Conservation (phyloP, 331 rosid genomes). For the Ulmus americana region DNA sequence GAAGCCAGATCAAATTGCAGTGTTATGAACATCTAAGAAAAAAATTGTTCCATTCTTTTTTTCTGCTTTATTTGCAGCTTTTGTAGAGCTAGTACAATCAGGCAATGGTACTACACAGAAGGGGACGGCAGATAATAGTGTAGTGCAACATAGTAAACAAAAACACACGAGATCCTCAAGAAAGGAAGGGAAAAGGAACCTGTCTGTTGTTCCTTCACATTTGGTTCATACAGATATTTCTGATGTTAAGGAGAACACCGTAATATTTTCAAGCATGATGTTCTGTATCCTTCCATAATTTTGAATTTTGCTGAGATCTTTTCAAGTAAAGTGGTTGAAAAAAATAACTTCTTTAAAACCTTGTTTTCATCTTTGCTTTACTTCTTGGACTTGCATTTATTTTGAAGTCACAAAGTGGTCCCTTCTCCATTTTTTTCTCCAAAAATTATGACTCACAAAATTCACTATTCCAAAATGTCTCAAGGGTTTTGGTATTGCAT, state of each 20-base stretch:
- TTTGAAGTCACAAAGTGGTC: too few relatives aligned
- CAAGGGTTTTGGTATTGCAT: too few relatives aligned
- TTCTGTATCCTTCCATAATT: slow-evolving; percentile 70
- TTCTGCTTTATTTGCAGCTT: slow-evolving; percentile 50
- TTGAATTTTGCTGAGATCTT: slow-evolving; percentile 9
- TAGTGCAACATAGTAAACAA: slow-evolving; percentile 44
- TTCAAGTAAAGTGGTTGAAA: slow-evolving; percentile 2
- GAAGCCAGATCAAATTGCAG: not conserved
- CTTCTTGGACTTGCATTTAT: too few relatives aligned
- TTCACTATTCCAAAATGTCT: too few relatives aligned
- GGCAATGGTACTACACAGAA: slow-evolving; percentile 78
- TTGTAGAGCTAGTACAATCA: slow-evolving; percentile 71
- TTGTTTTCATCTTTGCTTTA: not conserved
- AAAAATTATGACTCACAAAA: too few relatives aligned
- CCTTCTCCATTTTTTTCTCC: too few relatives aligned
- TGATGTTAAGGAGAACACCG: slow-evolving; percentile 55
- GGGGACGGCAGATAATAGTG: slow-evolving; percentile 37
- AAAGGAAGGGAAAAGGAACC: slow-evolving; percentile 47
- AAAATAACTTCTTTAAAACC: not conserved
- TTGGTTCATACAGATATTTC: slow-evolving; percentile 84
- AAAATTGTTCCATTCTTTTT: slow-evolving; percentile 10
- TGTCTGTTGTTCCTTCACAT: slow-evolving; percentile 77
- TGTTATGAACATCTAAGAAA: not conserved
- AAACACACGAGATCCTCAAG: slow-evolving; percentile 41
- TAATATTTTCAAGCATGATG: slow-evolving; percentile 75